phyloP scores from a whole-genome alignment of 2,329 filamentous ascomycete genomes.

The Zymoseptoria tritici region DNA sequence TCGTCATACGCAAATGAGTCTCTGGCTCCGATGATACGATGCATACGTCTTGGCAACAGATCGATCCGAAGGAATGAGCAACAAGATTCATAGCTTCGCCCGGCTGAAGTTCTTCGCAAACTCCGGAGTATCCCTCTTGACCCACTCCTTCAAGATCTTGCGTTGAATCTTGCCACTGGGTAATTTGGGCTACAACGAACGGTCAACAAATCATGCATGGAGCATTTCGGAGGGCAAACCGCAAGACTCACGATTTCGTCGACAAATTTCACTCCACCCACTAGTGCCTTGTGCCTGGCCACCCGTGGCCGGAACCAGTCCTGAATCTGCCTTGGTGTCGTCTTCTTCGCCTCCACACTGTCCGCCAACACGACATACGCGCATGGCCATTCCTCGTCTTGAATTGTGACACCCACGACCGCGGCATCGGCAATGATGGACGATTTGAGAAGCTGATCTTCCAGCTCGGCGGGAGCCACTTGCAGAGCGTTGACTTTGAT shows the following conservation, averaged over 20 bases:
- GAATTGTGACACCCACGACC: slow-evolving; percentile 46
- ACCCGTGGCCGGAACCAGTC: slow-evolving; percentile 32
- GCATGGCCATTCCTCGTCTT: slow-evolving; percentile 46
- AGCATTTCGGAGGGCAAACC: not conserved
- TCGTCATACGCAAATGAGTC: too few species aligned
- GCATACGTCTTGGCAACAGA: too few species aligned
- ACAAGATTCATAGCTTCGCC: slow-evolving; percentile 5
- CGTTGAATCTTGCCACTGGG: slow-evolving; percentile 53
- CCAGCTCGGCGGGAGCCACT: slow-evolving; percentile 26
- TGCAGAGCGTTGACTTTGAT: slow-evolving; percentile 38
- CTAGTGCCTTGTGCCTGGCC: slow-evolving; percentile 35
- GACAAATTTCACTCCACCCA: slow-evolving; percentile 42
- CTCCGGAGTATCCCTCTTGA: slow-evolving; percentile 44
- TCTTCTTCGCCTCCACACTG: slow-evolving; percentile 33
- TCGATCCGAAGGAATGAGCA: too few species aligned
- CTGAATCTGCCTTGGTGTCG: slow-evolving; percentile 31
- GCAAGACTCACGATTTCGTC: slow-evolving; percentile 38
- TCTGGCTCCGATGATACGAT: too few species aligned
- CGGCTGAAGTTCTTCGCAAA: slow-evolving; percentile 19
- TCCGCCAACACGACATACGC: slow-evolving; percentile 48
- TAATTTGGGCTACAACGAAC: slow-evolving; percentile 40
- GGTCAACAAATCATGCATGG: slow-evolving; percentile 1
- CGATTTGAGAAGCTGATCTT: slow-evolving; percentile 42
- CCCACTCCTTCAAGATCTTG: slow-evolving; percentile 51
- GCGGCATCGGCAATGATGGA: slow-evolving; percentile 49